Conservation (phyloP, 1,139 yeast genomes). For the Kodamaea alishanica region DNA sequence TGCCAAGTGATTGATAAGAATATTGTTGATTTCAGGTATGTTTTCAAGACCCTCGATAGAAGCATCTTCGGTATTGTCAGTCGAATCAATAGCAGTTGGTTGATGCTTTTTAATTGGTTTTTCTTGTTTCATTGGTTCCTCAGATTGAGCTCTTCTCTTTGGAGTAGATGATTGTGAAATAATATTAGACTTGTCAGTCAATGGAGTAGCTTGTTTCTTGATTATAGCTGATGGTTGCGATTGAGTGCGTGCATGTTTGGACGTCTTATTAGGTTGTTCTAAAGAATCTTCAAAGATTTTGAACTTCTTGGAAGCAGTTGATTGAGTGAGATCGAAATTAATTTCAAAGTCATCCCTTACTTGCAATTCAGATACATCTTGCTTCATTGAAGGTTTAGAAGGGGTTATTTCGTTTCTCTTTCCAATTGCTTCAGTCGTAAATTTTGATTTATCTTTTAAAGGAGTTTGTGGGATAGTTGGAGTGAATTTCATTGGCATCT, state of each 20-base stretch:
- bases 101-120: conserved; percentile 12
- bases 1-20: conserved; percentile 80
- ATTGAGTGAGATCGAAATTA: background rate
- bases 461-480: conserved; percentile 12
- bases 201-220: conserved; percentile 19
- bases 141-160: conserved; percentile 27
- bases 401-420: conserved; percentile 13
- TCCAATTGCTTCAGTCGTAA: conserved; percentile 1
- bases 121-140: conserved; percentile 25
- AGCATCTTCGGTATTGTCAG: conserved; percentile 24
- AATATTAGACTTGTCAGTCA: conserved; percentile 25
- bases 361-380: background rate
- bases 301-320: conserved; percentile 9
- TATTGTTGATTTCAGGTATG: conserved; percentile 53
- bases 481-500: background rate
- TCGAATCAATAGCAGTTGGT: background rate
- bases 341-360: too few species aligned
- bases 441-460: conserved; percentile 5
- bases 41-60: conserved; percentile 33
- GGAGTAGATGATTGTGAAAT: conserved; percentile 16
- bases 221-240: conserved; percentile 7
- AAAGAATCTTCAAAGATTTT: conserved; percentile 15
- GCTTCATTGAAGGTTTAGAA: conserved; percentile 11
- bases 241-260: background rate
- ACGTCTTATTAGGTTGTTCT: background rate